phyloP scores from a whole-genome alignment of 2,329 filamentous ascomycete genomes.

The Zarea fungicola region DNA sequence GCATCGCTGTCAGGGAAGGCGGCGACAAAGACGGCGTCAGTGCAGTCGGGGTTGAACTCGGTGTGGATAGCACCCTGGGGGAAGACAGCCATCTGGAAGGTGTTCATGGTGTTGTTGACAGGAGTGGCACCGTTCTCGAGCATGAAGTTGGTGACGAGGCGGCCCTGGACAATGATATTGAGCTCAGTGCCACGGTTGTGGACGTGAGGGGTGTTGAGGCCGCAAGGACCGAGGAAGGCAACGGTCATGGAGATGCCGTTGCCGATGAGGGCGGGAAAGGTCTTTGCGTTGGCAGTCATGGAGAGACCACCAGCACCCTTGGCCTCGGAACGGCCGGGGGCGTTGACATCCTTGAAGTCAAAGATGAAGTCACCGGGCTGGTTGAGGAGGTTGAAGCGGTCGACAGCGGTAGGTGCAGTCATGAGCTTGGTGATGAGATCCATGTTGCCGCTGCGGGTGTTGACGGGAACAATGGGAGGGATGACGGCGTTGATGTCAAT shows the following conservation, averaged over 20 bases:
- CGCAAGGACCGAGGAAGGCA: constrained; percentile 44
- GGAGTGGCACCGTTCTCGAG: constrained; percentile 37
- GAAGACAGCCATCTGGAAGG: constrained; percentile 43
- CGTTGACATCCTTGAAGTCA: constrained; percentile 31
- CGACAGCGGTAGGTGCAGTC: constrained; percentile 25
- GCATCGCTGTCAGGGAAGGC: constrained; percentile 42
- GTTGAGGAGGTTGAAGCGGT: constrained; percentile 28
- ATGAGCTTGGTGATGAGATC: constrained; percentile 26
- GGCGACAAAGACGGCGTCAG: constrained; percentile 42
- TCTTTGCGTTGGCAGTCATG: constrained; percentile 38
- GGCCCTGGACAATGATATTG: constrained; percentile 40
- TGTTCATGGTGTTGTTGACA: constrained; percentile 32
- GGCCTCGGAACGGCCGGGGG: constrained; percentile 15
- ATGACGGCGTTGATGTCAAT: constrained; percentile 19
- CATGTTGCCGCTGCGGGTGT: constrained; percentile 22
- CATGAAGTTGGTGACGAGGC: constrained; percentile 39
- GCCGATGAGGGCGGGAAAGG: constrained; percentile 46
- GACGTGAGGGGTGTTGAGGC: constrained; percentile 46
- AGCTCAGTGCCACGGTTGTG: constrained; percentile 45
- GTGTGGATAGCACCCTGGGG: constrained; percentile 45
- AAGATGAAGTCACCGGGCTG: constrained; percentile 37
- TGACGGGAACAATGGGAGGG: constrained; percentile 24
- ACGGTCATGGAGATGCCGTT: constrained; percentile 42
- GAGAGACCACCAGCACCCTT: constrained; percentile 32
- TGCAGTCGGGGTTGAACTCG: constrained; percentile 48